Conservation (phyloP, 1,284 basidiomycete species). For the Cerioporus squamosus region DNA sequence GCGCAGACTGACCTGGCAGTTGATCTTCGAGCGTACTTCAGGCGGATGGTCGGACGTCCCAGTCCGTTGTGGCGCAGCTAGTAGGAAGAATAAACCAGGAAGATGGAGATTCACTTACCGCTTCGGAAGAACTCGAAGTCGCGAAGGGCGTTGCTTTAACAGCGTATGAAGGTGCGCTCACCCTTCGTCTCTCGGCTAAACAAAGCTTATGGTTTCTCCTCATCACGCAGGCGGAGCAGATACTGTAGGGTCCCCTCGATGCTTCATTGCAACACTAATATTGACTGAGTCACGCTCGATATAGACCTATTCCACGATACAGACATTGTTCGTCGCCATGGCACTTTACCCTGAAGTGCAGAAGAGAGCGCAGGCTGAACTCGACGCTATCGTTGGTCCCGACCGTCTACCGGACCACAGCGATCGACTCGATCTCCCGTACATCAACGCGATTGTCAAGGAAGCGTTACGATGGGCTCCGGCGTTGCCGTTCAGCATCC, state of each 20-base stretch:
- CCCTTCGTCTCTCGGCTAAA: no score
- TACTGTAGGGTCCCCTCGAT: neutral
- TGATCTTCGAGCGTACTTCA: neutral
- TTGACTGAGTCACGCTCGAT: neutral
- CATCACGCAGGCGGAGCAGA: neutral
- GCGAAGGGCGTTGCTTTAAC: neutral
- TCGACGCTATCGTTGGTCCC: conserved; percentile 38
- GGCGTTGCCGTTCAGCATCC: conserved; percentile 16
- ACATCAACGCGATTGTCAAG: conserved; percentile 27
- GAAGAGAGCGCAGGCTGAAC: conserved; percentile 38
- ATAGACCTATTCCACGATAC: conserved; percentile 3
- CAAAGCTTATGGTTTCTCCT: no score
- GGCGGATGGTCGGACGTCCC: neutral
- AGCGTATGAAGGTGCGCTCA: conserved; percentile 4
- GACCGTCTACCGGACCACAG: conserved; percentile 21
- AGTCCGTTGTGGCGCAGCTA: neutral
- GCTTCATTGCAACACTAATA: no score
- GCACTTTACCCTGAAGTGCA: conserved; percentile 38
- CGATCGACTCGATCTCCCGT: conserved; percentile 28
- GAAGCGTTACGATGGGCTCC: conserved; percentile 27
- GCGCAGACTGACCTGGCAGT: no score
- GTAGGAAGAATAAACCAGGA: neutral
- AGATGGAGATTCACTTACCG: neutral
- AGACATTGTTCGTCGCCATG: conserved; percentile 37
- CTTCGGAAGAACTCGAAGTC: neutral